Evolutionary conservation across 2,329 filamentous ascomycete species (phyloP).

Genomic region (Ambrosiella xylebori): DNA sequence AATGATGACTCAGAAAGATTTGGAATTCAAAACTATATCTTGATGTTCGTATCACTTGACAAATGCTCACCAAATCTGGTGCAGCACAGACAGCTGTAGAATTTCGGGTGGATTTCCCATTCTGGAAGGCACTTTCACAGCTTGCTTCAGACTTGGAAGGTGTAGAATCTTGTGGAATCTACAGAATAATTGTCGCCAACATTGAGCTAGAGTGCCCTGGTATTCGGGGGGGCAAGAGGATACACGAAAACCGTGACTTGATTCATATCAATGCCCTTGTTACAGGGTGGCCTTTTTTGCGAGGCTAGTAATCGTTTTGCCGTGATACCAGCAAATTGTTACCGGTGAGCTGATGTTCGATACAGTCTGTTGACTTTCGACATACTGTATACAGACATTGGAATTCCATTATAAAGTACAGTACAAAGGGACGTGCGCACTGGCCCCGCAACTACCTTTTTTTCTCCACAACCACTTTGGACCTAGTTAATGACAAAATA

Average conservation of each 20-base stretch:
- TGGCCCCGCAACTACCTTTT: neutral
- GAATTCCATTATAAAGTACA: neutral
- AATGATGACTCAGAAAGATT: no score
- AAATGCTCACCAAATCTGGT: no score
- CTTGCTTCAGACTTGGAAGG: slow-evolving; percentile 2
- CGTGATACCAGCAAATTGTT: neutral
- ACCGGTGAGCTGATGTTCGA: neutral
- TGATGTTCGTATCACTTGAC: no score
- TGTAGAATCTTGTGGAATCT: slow-evolving; percentile 9
- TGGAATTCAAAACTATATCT: no score
- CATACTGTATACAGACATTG: neutral
- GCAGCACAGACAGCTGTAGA: neutral
- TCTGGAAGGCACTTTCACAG: neutral
- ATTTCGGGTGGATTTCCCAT: neutral
- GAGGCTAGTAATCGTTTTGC: neutral
- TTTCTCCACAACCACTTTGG: neutral
- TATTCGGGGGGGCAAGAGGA: neutral
- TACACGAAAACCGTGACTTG: neutral
- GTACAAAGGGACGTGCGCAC: neutral
- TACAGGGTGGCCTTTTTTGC: neutral
- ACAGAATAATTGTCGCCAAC: neutral
- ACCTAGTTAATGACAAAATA: neutral
- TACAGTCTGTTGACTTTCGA: no score
- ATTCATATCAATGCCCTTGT: neutral
- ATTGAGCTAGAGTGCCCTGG: neutral